Percentiles rank a stretch among this genome's conserved stretches.
These are phyloP conservation scores for Penicillium cosmopolitanum DNA, from an alignment of 495 filamentous ascomycete species.

Conservation along the genomic window DNA sequence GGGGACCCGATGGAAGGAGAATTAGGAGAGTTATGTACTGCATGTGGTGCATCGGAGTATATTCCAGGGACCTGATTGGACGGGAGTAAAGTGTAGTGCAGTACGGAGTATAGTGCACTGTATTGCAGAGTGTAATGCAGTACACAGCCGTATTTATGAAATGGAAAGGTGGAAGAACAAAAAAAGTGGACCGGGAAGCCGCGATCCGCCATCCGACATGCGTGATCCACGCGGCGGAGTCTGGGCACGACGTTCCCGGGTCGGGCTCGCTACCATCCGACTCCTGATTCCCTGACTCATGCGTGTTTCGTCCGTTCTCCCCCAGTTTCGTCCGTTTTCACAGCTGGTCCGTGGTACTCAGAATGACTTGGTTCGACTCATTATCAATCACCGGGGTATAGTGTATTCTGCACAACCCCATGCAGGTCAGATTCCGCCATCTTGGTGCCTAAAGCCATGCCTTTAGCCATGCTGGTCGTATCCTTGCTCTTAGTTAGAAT, in stretches of 20 bases:
- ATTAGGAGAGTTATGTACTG: too few species aligned
- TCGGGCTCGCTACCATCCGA: neutral
- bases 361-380: too few species aligned
- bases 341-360: too few species aligned
- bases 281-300: neutral
- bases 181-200: slow-evolving; percentile 2
- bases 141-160: too few species aligned
- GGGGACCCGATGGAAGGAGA: neutral
- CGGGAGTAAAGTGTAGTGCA: too few species aligned
- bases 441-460: neutral
- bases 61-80: neutral
- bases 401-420: neutral
- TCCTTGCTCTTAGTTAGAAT: too few species aligned
- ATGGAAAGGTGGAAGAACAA: neutral
- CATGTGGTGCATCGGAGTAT: neutral
- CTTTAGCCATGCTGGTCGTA: too few species aligned
- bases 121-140: neutral
- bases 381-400: too few species aligned
- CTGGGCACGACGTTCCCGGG: neutral
- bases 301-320: neutral
- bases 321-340: too few species aligned
- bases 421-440: neutral
- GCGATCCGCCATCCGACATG: slow-evolving; percentile 1
- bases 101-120: neutral
- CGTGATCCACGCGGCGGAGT: neutral